These are phyloP conservation scores for Rhizopus stolonifer DNA, from an alignment of 371 early-diverging fungal species.

Conservation along the genomic window DNA sequence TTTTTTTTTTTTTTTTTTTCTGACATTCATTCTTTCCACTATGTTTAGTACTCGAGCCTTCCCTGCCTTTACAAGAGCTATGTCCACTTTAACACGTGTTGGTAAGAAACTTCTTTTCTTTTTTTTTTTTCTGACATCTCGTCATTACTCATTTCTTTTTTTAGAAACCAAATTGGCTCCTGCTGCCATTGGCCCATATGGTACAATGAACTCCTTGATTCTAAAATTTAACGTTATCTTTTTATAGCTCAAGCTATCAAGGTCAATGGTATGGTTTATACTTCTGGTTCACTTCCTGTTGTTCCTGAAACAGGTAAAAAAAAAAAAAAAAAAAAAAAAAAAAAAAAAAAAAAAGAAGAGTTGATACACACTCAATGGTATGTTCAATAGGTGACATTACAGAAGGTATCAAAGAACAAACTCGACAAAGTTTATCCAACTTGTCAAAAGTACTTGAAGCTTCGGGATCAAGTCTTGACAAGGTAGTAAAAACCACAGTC, in stretches of 20 bases:
- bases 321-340: neutral
- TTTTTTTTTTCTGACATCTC: neutral
- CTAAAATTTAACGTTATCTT: neutral
- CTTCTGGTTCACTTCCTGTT: conserved; percentile 66
- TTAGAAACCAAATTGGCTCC: conserved; percentile 26
- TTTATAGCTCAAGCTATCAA: conserved; percentile 58
- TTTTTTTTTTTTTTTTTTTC: conserved; percentile 1
- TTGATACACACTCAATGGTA: too few species aligned
- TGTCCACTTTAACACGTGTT: conserved; percentile 1
- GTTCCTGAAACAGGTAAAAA: conserved; percentile 37
- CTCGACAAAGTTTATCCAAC: conserved; percentile 68
- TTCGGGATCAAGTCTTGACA: conserved; percentile 65
- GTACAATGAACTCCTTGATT: conserved; percentile 6
- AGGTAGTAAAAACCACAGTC: conserved; percentile 83
- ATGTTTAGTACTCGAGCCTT: conserved; percentile 1
- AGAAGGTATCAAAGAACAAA: conserved; percentile 46
- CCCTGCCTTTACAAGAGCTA: neutral
- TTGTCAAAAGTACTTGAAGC: conserved; percentile 71
- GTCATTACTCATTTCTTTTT: neutral
- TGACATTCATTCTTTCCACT: neutral
- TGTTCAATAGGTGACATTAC: conserved; percentile 36
- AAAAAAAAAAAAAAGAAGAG: too few species aligned
- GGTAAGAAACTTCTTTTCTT: neutral
- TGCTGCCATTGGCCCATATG: conserved; percentile 35
- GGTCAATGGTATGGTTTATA: conserved; percentile 69